Evolutionary conservation across 208 protist species (phyloP).

Genomic region (Plasmodiophora brassicae): DNA sequence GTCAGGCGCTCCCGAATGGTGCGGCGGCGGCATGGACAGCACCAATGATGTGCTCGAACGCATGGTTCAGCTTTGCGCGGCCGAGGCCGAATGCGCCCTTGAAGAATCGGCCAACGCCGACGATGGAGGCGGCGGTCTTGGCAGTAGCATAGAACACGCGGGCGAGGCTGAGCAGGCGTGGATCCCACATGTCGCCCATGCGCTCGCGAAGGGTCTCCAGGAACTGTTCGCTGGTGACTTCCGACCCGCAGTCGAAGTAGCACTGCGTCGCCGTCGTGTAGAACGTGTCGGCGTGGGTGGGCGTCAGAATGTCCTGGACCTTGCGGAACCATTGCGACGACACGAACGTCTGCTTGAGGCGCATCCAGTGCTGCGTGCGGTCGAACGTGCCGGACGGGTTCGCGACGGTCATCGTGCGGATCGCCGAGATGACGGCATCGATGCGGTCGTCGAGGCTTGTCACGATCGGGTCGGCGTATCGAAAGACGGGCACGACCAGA

Average conservation of each 20-base stretch:
- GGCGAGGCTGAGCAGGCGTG: neutral
- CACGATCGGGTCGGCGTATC: neutral
- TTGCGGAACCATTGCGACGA: neutral
- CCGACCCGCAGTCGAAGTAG: neutral
- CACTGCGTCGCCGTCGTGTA: neutral
- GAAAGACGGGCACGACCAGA: neutral
- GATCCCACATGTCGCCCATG: neutral
- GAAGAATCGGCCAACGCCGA: neutral
- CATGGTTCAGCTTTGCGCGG: neutral
- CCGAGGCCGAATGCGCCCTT: neutral
- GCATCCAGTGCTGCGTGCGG: neutral
- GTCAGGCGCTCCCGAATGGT: neutral
- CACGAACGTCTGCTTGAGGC: neutral
- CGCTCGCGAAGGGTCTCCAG: neutral
- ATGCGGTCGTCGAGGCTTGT: neutral
- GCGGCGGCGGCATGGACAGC: neutral
- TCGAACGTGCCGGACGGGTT: neutral
- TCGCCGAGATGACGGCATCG: neutral
- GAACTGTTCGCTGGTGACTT: neutral
- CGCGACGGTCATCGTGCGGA: neutral
- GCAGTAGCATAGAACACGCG: neutral
- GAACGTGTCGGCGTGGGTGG: neutral
- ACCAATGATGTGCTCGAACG: neutral
- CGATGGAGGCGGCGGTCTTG: neutral
- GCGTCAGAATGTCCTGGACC: neutral